Base-by-base conservation (phyloP, 768 basidiomycete species). In the Russula sp. region DNA sequence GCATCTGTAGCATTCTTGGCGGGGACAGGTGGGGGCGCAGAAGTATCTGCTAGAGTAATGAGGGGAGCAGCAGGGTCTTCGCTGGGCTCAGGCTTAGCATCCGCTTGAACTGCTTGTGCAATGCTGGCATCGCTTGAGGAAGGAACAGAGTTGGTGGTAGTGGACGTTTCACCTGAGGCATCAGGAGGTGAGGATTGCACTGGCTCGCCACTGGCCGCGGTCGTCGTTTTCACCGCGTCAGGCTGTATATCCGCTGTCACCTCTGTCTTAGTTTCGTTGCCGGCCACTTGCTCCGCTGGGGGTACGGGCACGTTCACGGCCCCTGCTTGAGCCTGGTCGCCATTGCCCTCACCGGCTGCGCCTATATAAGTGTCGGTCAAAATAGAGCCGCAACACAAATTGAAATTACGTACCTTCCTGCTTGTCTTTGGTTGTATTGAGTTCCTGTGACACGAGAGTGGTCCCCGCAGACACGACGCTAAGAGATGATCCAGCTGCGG, bases 391-490 rank as follows among this genome's bases (percentile, higher is more conserved):
- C 35, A 25, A 10, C 8, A 34, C 43, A 9, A 35, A 49, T 42
- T 11, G 4, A 38, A 34, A 14, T 10, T n/a, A 32, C 57, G 1
- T 38, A 59, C 61, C 61, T 7, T 53, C 45, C 18, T 52, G 56
- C n/a, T 58, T 53, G 32, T 13, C 61, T 8, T 63, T 20, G 22
- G 34, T 43, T 29, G 5, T 18, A 13, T 20, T 46, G 22, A 5
- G 9, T 22, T 54, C 46, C 25, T 48, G 51, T 2, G 56, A 54
- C 0, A 58, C 61, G 41, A 59, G 57, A 25, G 61, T 59, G 13
- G 51, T 29, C 8, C 41, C 11, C 16, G 61, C 58, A n/a, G 61
- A 58, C 8, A 36, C 14, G n/a, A 29, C 20, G n/a, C 57, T 58
- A 14, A 18, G 0, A 22, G 50, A 58, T 9, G 57, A 48, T 7